These are phyloP conservation scores for Dothideomycetes sp. DNA, from an alignment of 2,329 filamentous ascomycete genomes.

Conservation along the genomic window DNA sequence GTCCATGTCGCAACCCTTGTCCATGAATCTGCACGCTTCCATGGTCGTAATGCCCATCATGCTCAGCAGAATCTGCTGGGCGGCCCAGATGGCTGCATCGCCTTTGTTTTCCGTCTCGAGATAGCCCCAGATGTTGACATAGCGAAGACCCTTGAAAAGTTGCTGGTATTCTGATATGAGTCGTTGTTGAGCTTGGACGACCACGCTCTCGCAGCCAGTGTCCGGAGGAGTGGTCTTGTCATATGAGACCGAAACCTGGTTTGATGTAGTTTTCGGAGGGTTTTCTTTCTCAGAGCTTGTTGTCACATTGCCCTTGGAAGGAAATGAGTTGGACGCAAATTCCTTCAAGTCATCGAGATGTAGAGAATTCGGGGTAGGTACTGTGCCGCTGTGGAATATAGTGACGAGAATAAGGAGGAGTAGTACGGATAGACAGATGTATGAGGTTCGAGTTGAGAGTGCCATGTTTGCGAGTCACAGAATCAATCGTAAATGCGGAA, in stretches of 20 bases:
- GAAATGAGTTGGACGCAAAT: not conserved
- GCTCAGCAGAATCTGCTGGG: conserved; percentile 7
- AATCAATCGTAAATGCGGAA: too few species aligned
- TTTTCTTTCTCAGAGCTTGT: not conserved
- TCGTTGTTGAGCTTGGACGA: conserved; percentile 1
- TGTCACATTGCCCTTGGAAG: not conserved
- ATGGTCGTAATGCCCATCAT: conserved; percentile 12
- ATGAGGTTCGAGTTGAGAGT: conserved; percentile 2
- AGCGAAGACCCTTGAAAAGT: conserved; percentile 9
- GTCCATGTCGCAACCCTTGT: conserved; percentile 9
- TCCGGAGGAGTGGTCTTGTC: conserved; percentile 5
- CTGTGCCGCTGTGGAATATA: conserved; percentile 8
- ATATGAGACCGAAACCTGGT: conserved; percentile 5
- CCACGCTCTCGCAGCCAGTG: conserved; percentile 8
- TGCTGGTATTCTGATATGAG: conserved; percentile 7
- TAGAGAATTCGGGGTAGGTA: conserved; percentile 3
- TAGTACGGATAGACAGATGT: not conserved
- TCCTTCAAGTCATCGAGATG: conserved; percentile 5
- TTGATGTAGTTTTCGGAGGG: not conserved
- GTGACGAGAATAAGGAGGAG: conserved; percentile 1
- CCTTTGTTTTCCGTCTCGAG: conserved; percentile 12
- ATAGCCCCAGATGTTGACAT: conserved; percentile 11
- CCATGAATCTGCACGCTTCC: conserved; percentile 10
- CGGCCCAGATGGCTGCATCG: conserved; percentile 10
- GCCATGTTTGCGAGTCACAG: not conserved